Conservation (phyloP, 176 grass and related monocot genomes). For the Eremochloa ophiuroides region DNA sequence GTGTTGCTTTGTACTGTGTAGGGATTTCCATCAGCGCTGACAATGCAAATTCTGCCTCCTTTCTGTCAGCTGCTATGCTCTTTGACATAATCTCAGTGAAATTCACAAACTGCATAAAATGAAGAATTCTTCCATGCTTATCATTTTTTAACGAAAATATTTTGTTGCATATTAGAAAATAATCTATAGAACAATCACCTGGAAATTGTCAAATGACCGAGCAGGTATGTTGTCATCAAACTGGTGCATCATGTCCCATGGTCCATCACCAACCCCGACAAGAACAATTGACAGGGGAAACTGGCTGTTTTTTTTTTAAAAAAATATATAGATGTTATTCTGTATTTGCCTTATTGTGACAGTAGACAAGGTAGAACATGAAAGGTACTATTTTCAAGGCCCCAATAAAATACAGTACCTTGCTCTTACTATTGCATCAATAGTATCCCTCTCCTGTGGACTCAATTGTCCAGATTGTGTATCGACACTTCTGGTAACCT, state of each 20-base stretch:
- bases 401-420: conserved; percentile 54
- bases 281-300: conserved; percentile 92
- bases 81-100: conserved; percentile 97
- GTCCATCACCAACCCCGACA: conserved; percentile 96
- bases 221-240: conserved; percentile 98
- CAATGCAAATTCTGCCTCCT: conserved; percentile 90
- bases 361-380: conserved; percentile 10
- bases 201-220: conserved; percentile 97
- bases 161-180: conserved; percentile 9
- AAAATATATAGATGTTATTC: conserved; percentile 10
- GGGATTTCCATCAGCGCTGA: conserved; percentile 97
- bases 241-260: conserved; percentile 98
- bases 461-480: conserved; percentile 86
- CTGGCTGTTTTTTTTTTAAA: conserved; percentile 41
- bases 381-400: neutral
- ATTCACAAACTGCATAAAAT: conserved; percentile 91
- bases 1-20: conserved; percentile 87
- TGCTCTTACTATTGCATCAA: conserved; percentile 94
- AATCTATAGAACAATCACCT: conserved; percentile 44
- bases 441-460: conserved; percentile 77
- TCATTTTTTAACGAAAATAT: neutral
- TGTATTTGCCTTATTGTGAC: neutral
- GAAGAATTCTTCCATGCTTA: conserved; percentile 1
- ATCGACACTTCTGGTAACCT: conserved; percentile 96
- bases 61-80: conserved; percentile 71